phyloP scores from a whole-genome alignment of 2,329 filamentous ascomycete genomes.

The Ophiostoma sp. region DNA sequence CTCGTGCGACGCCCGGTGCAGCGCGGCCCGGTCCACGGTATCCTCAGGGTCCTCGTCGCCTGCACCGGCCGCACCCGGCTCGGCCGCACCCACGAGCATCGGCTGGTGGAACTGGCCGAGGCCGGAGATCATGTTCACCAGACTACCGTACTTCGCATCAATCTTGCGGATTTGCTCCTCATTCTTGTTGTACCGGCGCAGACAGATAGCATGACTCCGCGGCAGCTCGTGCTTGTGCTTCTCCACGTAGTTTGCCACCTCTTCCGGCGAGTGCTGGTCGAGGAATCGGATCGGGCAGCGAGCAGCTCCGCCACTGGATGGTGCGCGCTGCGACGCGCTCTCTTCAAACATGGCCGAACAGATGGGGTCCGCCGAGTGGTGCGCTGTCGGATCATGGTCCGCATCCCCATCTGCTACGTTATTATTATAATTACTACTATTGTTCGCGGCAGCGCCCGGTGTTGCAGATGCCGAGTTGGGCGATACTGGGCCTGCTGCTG shows the following conservation, averaged over 20 bases:
- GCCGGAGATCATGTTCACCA: conserved; percentile 91
- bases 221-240: conserved; percentile 93
- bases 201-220: conserved; percentile 86
- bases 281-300: conserved; percentile 89
- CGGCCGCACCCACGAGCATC: conserved; percentile 61
- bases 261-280: conserved; percentile 86
- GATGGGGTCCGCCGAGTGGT: conserved; percentile 54
- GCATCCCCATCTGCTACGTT: not conserved
- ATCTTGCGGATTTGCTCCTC: conserved; percentile 79
- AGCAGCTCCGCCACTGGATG: conserved; percentile 43
- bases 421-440: conserved; percentile 12
- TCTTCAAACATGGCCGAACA: conserved; percentile 61
- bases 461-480: not conserved
- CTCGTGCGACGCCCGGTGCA: conserved; percentile 55
- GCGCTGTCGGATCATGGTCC: conserved; percentile 40
- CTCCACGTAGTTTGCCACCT: conserved; percentile 89
- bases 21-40: conserved; percentile 23
- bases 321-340: conserved; percentile 48
- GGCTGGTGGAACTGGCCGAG: conserved; percentile 82
- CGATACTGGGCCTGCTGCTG: no score
- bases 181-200: conserved; percentile 82
- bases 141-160: conserved; percentile 87
- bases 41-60: conserved; percentile 11
- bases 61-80: conserved; percentile 27
- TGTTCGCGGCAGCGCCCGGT: not conserved